A percentile compares a stretch with the other conserved stretches of the same genome.
Conservation (phyloP, 176 grass and related monocot genomes). For the Carex myosuroides region DNA sequence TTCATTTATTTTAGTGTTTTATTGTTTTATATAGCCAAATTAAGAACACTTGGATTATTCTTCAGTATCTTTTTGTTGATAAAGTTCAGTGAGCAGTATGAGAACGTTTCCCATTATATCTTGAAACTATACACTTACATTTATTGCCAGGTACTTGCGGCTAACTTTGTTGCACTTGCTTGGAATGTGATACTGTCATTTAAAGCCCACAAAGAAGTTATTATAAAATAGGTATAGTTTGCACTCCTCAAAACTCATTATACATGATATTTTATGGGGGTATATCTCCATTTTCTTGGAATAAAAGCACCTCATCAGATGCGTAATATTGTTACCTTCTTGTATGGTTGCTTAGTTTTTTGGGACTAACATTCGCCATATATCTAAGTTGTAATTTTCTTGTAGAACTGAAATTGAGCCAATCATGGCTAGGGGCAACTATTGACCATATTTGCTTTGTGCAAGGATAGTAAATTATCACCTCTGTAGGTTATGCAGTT, state of each 20-base stretch:
- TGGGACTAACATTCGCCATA: background rate
- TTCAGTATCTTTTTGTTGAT: background rate
- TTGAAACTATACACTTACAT: background rate
- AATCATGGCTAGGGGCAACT: background rate
- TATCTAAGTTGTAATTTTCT: background rate
- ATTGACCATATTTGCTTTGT: background rate
- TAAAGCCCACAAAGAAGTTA: conserved; percentile 74
- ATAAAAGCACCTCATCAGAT: background rate
- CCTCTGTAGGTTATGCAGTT: background rate
- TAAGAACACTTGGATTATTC: background rate
- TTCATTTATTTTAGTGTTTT: background rate
- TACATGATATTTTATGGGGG: background rate
- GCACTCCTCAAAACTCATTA: background rate
- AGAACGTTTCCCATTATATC: background rate
- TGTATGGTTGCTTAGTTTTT: background rate
- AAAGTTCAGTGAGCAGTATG: background rate
- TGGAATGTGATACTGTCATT: conserved; percentile 92
- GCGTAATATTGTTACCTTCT: background rate
- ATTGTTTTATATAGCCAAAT: background rate
- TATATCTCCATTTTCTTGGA: background rate
- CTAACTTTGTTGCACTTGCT: conserved; percentile 66
- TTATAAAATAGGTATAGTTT: conserved; percentile 47
- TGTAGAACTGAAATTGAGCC: background rate
- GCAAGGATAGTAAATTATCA: background rate
- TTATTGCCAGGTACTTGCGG: conserved; percentile 53